A percentile compares a stretch with the other conserved stretches of the same genome.
Evolutionary conservation across 495 filamentous ascomycete genomes (phyloP).

Genomic region (Daldinia concentrica): DNA sequence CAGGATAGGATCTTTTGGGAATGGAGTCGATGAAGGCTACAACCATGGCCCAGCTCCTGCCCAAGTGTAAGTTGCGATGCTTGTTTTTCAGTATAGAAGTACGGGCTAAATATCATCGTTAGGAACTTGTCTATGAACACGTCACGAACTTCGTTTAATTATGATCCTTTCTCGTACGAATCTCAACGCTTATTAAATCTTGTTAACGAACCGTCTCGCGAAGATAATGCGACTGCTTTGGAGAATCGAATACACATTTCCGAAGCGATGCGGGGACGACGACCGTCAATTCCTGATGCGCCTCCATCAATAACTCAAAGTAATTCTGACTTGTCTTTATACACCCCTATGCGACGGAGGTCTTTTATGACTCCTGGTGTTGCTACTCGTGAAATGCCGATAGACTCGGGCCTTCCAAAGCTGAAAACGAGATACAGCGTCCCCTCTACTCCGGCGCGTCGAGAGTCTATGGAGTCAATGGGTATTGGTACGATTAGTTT

Average conservation of each 20-base stretch:
- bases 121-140: conserved; percentile 43
- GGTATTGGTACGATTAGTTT: conserved; percentile 46
- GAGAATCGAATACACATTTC: conserved; percentile 51
- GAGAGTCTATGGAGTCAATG: conserved; percentile 51
- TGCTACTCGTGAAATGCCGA: conserved; percentile 52
- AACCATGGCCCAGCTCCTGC: conserved; percentile 24
- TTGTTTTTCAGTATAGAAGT: background rate
- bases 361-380: conserved; percentile 60
- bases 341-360: conserved; percentile 57
- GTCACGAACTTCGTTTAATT: conserved; percentile 53
- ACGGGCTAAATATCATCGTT: conserved; percentile 18
- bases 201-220: conserved; percentile 47
- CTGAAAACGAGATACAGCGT: conserved; percentile 49
- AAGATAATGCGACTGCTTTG: conserved; percentile 45
- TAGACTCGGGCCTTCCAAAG: conserved; percentile 35
- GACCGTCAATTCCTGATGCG: conserved; percentile 42
- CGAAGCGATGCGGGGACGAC: conserved; percentile 50
- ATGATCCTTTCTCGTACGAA: conserved; percentile 55
- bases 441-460: conserved; percentile 50
- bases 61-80: conserved; percentile 24
- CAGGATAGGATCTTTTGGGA: conserved; percentile 23
- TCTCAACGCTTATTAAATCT: conserved; percentile 54
- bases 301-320: conserved; percentile 47
- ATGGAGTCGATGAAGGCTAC: conserved; percentile 30
- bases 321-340: conserved; percentile 57